Base-by-base conservation (phyloP, 345 rosid genomes). In the Erodium maritimum region DNA sequence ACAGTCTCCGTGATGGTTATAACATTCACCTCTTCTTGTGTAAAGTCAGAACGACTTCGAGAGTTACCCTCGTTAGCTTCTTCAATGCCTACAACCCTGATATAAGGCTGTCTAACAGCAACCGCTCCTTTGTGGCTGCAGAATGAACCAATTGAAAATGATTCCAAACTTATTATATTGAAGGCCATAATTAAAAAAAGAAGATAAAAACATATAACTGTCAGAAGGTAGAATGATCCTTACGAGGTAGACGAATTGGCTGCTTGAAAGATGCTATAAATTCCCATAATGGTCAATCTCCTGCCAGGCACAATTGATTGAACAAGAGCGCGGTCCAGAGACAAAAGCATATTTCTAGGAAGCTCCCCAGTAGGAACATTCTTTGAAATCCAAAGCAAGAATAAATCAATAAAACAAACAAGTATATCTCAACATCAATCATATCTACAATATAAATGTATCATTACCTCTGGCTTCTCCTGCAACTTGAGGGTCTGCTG, bases 321-420 rank as follows among this genome's bases (percentile, higher is more conserved):
- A 60, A 88, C 96, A 70, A 86, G 88, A 75, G 81, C 79, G 17
- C 98, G 81, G 76, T 91, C 98, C 72, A 86, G 80, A 0, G 96
- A 91, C 46, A 91, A 87, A 65, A 91, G 88, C 85, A 86, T 86
- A 64, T 91, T 91, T 64, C 98, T 81, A n/a, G 98, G 98, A 67
- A 91, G 96, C 83, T 91, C 98, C 29, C 98, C 95, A 48, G 98
- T 88, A 48, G 98, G 98, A 24, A 91, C 96, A 81, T 91, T 96
- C 96, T 88, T 70, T 65, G 66, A 58, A 45, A 61, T 29, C 37
- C 58, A 64, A 42, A 54, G 59, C 8, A 55, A 52, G 56, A 17
- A 52, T 45, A 37, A 56, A 71, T 51, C 54, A 29, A 24, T 23
- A 22, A 19, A 54, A 21, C 23, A 21, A 61, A 11, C 52, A 0